Evolutionary conservation across 352 stramenopile genomes (phyloP), one percentile per base, ranked within the genome.

Genomic region (Pythium coloratum): DNA sequence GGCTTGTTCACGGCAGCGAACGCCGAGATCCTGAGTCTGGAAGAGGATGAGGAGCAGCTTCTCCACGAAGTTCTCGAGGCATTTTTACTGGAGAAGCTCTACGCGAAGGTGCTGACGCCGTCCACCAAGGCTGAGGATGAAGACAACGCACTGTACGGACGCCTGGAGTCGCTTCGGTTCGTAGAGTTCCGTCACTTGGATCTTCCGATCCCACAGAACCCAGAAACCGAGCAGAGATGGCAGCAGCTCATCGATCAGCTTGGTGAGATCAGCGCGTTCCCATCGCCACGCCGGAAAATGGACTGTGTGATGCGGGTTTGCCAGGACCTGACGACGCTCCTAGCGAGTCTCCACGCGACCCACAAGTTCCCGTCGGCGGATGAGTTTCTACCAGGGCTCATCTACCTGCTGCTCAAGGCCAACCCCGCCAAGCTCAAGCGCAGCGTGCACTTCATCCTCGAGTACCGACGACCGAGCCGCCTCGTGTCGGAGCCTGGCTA

Each of bases 301-400:
- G 82, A 94, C 57, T 82, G 73, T 38, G 72, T 97, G 3, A 56
- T 95, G 20, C 75, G 82, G 12, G 80, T 94, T 0, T 96, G 87
- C 63, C 76, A 90, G 38, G 74, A 83, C 7, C 66, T 97, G 20
- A 95, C 84, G 24, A 82, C 69, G 24, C 72, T 97, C 26, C 65
- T 97, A 6, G 55, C 66, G n/a, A 38, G 54, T 50, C 28, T 64
- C 3, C 34, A 67, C 20, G 76, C 77, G 32, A 55, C 67, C 14
- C 80, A 76, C 12, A 66, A 59, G 9, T 86, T 94, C 44, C 90
- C 90, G 14, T 96, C 91, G 0, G 93, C 93, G 16, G 93, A 98
- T 61, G 92, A 98, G 20, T 95, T 98, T 59, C 70, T 98, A 53
- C 93, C 93, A 0, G 90, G 80, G 4, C 77, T 98, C n/a, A 98